A percentile compares a stretch with the other conserved stretches of the same genome.
Conservation (phyloP, 2,329 filamentous ascomycete genomes). For the Graphilbum sp. region DNA sequence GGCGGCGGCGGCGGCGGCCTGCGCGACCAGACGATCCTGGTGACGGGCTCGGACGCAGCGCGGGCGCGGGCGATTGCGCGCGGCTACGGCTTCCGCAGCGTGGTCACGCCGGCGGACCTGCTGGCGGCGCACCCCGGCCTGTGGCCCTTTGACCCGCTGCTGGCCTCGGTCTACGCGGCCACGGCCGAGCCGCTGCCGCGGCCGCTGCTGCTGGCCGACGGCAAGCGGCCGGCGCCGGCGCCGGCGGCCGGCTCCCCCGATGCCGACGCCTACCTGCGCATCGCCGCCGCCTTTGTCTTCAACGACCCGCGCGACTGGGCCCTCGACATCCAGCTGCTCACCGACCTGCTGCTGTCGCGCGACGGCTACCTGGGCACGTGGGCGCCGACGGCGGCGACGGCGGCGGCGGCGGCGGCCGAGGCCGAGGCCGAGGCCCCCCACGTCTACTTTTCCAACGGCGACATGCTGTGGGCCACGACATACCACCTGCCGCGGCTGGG, state of each 20-base stretch:
- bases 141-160: conserved; percentile 66
- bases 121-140: conserved; percentile 55
- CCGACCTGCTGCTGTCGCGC: conserved; percentile 67
- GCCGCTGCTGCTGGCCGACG: conserved; percentile 22
- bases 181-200: conserved; percentile 41
- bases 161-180: conserved; percentile 41
- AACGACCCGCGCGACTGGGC: conserved; percentile 96
- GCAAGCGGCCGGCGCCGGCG: conserved; percentile 14
- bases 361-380: conserved; percentile 69
- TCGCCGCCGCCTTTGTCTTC: conserved; percentile 86
- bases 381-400: conserved; percentile 46
- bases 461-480: conserved; percentile 74
- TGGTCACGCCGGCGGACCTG: conserved; percentile 77
- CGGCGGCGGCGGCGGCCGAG: conserved; percentile 17
- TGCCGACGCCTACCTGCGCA: conserved; percentile 22
- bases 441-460: conserved; percentile 79
- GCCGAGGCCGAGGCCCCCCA: conserved; percentile 40
- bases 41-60: conserved; percentile 53
- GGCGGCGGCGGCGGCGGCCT: conserved; percentile 23
- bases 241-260: conserved; percentile 3
- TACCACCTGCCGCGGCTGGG: conserved; percentile 78
- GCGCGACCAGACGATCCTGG: conserved; percentile 49
- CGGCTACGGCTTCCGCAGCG: conserved; percentile 61
- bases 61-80: conserved; percentile 60
- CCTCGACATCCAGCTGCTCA: conserved; percentile 68